Evolutionary conservation across 225 moss, liverwort and hornwort genomes (phyloP).

Genomic region (Sphagnum tenellum): DNA sequence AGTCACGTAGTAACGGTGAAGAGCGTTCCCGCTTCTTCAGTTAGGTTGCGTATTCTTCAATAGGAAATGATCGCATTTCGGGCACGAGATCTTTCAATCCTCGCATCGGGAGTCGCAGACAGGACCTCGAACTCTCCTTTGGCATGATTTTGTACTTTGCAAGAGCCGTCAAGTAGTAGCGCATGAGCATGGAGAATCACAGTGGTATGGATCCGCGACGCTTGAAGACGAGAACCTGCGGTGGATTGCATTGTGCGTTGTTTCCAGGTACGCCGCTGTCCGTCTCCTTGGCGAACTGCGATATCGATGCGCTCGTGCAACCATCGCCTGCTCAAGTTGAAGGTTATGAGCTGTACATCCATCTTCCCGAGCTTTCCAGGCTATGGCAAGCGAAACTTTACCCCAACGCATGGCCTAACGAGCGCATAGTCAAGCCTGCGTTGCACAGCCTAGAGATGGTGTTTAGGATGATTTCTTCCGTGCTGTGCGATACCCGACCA

Average conservation of each 20-base stretch:
- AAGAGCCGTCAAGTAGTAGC: too few relatives aligned
- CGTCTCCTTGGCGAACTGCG: slow-evolving; percentile 49
- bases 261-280: slow-evolving; percentile 34
- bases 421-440: slow-evolving; percentile 47
- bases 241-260: slow-evolving; percentile 19
- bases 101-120: too few relatives aligned
- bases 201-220: slow-evolving; percentile 10
- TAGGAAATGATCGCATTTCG: too few relatives aligned
- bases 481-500: slow-evolving; percentile 40
- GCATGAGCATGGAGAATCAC: too few relatives aligned
- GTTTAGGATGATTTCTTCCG: slow-evolving; percentile 58
- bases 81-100: too few relatives aligned
- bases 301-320: slow-evolving; percentile 54
- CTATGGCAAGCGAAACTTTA: slow-evolving; percentile 30
- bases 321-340: slow-evolving; percentile 57
- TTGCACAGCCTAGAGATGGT: slow-evolving; percentile 71
- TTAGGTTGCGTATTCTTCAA: too few relatives aligned
- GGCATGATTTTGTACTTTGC: too few relatives aligned
- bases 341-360: slow-evolving; percentile 59
- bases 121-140: too few relatives aligned
- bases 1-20: too few relatives aligned
- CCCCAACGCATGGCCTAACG: slow-evolving; percentile 40
- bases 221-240: slow-evolving; percentile 9
- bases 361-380: slow-evolving; percentile 45
- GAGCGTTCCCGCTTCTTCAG: too few relatives aligned